phyloP scores from a whole-genome alignment of 2,329 filamentous ascomycete genomes.

The Aureobasidium sp. region DNA sequence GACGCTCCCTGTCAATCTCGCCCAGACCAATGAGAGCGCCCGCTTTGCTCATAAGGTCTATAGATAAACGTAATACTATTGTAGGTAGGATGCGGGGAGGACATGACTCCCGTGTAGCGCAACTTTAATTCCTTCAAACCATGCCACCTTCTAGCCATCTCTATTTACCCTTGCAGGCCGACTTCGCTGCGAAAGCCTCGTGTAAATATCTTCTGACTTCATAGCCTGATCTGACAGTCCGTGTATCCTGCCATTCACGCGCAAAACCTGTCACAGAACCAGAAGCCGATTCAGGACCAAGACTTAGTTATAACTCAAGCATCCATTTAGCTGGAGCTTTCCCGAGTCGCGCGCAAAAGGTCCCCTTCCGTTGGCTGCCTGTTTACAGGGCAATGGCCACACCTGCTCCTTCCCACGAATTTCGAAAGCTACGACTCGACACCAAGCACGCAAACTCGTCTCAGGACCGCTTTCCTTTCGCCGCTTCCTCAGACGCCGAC shows the following conservation, averaged over 20 bases:
- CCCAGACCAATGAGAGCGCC: not conserved
- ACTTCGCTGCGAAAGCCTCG: not conserved
- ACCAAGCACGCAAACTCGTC: not conserved
- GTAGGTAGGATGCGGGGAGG: not conserved
- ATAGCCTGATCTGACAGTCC: not conserved
- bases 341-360: not conserved
- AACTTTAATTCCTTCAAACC: constrained; percentile 1
- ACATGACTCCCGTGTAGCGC: constrained; percentile 3
- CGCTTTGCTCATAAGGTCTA: not conserved
- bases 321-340: not conserved
- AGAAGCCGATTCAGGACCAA: not conserved
- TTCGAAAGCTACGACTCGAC: constrained; percentile 10
- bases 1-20: not conserved
- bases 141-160: not conserved
- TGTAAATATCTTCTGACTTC: not conserved
- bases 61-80: too few relatives aligned
- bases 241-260: not conserved
- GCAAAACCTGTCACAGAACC: not conserved
- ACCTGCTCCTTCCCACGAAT: constrained; percentile 1
- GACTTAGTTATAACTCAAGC: not conserved
- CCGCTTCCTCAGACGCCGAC: not conserved
- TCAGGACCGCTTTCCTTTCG: not conserved
- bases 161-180: not conserved
- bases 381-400: constrained; percentile 3
- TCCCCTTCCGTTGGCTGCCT: not conserved